A percentile compares a stretch with the other conserved stretches of the same genome.
These are phyloP conservation scores for Eutrema japonicum DNA, from an alignment of 345 rosid genomes.

Conservation along the genomic window DNA sequence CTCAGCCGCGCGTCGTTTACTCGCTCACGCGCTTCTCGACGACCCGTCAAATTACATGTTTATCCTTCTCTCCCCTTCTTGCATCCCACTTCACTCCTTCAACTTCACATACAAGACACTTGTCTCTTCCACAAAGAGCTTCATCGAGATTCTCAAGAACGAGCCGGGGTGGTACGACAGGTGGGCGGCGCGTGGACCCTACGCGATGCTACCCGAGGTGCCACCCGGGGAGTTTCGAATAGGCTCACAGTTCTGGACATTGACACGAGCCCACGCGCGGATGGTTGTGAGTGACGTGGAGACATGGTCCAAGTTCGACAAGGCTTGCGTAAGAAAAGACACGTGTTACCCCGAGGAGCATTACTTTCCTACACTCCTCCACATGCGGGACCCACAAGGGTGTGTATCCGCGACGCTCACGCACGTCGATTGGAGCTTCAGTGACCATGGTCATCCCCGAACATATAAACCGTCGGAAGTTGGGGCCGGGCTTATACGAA, in stretches of 20 bases:
- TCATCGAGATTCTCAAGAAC: conserved; percentile 59
- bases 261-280: conserved; percentile 69
- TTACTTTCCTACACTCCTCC: conserved; percentile 74
- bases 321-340: conserved; percentile 51
- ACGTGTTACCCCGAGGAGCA: conserved; percentile 72
- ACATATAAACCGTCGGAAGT: conserved; percentile 58
- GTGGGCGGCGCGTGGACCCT: conserved; percentile 77
- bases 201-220: conserved; percentile 73
- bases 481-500: conserved; percentile 49
- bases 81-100: conserved; percentile 69
- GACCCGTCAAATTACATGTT: conserved; percentile 68
- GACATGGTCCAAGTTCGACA: conserved; percentile 66
- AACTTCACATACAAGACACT: conserved; percentile 57
- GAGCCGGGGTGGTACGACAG: conserved; percentile 59
- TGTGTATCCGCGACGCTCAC: conserved; percentile 64
- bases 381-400: conserved; percentile 60
- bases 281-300: conserved; percentile 53
- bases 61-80: conserved; percentile 66
- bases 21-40: conserved; percentile 66
- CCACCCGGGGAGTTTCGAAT: conserved; percentile 62
- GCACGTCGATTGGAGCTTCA: conserved; percentile 67
- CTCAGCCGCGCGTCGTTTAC: conserved; percentile 73
- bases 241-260: conserved; percentile 88
- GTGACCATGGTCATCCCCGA: conserved; percentile 64
- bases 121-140: conserved; percentile 55